These are phyloP conservation scores for Sphagnum magellanicum DNA, from an alignment of 228 moss, liverwort and hornwort genomes.

Conservation along the genomic window DNA sequence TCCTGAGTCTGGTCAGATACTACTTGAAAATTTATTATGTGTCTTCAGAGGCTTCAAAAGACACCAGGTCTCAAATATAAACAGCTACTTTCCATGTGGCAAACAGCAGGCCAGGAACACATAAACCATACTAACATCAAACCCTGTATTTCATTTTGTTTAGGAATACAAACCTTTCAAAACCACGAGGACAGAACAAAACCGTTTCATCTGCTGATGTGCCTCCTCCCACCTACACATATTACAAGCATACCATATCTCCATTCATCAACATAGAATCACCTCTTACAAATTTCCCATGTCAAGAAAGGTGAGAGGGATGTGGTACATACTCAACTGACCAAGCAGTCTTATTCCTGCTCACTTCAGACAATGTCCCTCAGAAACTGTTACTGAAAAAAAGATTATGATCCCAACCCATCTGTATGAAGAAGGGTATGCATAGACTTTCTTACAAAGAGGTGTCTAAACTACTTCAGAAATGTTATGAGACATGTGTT, in stretches of 20 bases:
- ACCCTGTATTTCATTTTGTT: neutral
- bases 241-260: neutral
- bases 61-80: neutral
- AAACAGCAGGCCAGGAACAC: neutral
- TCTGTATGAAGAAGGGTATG: too few species aligned
- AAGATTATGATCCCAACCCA: too few species aligned
- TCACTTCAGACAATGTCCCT: neutral
- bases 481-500: too few species aligned
- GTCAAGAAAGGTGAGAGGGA: too few species aligned
- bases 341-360: neutral
- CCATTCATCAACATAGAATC: too few species aligned
- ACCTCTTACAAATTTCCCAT: too few species aligned
- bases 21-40: too few species aligned
- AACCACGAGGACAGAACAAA: constrained; percentile 44
- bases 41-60: too few species aligned
- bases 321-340: neutral
- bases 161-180: constrained; percentile 27
- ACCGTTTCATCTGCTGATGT: constrained; percentile 42
- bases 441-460: too few species aligned
- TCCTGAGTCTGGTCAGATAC: too few species aligned
- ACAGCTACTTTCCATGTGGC: neutral
- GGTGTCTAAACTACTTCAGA: too few species aligned
- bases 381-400: too few species aligned
- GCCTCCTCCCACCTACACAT: constrained; percentile 41
- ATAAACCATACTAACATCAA: neutral